Evolutionary conservation across 2,329 filamentous ascomycete species (phyloP).

Genomic region (Colletotrichum sp.): DNA sequence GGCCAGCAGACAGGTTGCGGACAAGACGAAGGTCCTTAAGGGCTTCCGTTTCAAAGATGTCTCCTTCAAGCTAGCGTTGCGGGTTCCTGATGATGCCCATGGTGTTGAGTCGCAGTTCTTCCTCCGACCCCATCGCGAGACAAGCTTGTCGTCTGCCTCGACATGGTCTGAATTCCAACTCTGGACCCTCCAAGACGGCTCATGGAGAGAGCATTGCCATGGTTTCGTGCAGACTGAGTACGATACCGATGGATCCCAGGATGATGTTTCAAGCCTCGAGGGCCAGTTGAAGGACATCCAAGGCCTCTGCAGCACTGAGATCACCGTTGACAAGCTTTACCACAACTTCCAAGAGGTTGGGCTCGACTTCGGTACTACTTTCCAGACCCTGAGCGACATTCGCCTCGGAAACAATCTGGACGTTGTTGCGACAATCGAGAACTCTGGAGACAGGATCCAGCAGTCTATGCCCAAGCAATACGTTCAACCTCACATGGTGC

Average conservation of each 20-base stretch:
- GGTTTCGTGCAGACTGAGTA: constrained; percentile 25
- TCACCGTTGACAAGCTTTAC: constrained; percentile 20
- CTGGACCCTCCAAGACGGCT: constrained; percentile 21
- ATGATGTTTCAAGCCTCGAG: background rate
- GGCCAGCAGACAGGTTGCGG: constrained; percentile 18
- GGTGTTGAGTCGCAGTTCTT: constrained; percentile 25
- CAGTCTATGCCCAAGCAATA: constrained; percentile 26
- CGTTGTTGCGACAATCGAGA: constrained; percentile 8
- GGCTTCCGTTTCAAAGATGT: constrained; percentile 27
- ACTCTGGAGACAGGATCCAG: background rate
- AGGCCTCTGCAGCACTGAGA: background rate
- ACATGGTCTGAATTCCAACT: constrained; percentile 29
- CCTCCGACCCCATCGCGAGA: constrained; percentile 20
- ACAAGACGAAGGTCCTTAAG: background rate
- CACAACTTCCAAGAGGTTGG: constrained; percentile 17
- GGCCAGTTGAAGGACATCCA: background rate
- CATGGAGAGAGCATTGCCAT: constrained; percentile 31
- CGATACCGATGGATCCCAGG: background rate
- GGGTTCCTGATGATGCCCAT: constrained; percentile 13
- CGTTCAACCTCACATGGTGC: constrained; percentile 34
- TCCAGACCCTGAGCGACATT: constrained; percentile 21
- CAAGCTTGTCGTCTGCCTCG: constrained; percentile 13
- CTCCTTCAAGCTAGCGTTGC: constrained; percentile 24
- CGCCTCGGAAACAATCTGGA: background rate
- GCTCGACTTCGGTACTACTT: constrained; percentile 23